Percentiles rank a stretch among this genome's conserved stretches.
Conservation (phyloP, 139 green algal species). For the Micromonas commoda region DNA sequence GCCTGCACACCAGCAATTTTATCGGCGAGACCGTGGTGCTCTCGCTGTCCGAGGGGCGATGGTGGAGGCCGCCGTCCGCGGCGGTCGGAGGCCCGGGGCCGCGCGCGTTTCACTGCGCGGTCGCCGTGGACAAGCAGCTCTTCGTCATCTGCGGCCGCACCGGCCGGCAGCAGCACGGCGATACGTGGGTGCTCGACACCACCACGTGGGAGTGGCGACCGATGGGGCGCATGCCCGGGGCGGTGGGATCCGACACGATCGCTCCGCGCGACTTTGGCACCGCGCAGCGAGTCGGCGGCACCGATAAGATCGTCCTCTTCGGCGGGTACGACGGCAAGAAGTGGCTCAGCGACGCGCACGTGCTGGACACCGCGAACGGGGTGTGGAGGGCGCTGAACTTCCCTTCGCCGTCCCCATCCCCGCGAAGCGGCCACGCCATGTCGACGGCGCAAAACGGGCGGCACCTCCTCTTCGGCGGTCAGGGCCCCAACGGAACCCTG, state of each 20-base stretch:
- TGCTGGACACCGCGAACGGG: neutral
- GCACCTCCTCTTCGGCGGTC: neutral
- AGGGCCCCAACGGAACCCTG: neutral
- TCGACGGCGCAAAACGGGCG: neutral
- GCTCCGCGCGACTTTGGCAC: neutral
- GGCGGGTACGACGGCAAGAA: slow-evolving; percentile 3
- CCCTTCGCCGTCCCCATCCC: neutral
- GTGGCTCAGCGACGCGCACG: neutral
- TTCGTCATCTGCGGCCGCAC: neutral
- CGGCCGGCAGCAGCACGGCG: neutral
- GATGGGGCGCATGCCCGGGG: neutral
- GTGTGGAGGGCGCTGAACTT: neutral
- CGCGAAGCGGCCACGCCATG: slow-evolving; percentile 1
- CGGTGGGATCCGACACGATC: too few species aligned
- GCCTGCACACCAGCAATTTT: neutral
- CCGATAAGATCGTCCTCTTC: neutral
- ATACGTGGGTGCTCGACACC: slow-evolving; percentile 4
- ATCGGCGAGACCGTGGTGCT: neutral
- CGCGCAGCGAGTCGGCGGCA: neutral
- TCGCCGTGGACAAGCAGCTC: neutral
- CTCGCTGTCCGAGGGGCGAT: neutral
- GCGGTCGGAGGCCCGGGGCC: neutral
- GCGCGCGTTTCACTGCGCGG: slow-evolving; percentile 9
- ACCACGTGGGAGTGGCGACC: neutral
- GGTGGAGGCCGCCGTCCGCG: neutral